phyloP scores from a whole-genome alignment of 305 asterid genomes.

The Solanum hybrid region DNA sequence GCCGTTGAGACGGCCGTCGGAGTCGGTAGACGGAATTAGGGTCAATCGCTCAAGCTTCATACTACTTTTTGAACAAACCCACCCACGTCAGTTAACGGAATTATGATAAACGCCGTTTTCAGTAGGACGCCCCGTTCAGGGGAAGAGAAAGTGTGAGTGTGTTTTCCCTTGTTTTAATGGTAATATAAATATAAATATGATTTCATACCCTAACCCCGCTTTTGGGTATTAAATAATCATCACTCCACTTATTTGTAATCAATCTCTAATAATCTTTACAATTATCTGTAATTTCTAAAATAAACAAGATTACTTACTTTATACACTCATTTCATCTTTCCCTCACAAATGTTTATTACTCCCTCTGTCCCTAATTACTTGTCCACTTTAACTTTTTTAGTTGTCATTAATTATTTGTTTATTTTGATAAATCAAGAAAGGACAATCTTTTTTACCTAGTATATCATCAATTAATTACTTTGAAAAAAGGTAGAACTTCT shows the following conservation, averaged over 20 bases:
- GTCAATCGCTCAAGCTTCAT: constrained; percentile 58
- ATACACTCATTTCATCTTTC: background rate
- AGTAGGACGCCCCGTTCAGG: constrained; percentile 19
- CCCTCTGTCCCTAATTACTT: background rate
- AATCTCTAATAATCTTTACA: background rate
- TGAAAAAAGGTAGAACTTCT: too few species aligned
- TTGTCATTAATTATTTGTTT: too few species aligned
- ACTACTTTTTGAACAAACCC: constrained; percentile 16
- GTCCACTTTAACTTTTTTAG: too few species aligned
- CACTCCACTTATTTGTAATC: background rate
- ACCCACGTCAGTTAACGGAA: constrained; percentile 21
- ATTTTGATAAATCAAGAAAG: too few species aligned
- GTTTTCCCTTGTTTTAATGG: background rate
- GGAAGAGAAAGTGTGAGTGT: background rate
- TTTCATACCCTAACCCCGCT: background rate
- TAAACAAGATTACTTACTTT: background rate
- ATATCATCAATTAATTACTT: too few species aligned
- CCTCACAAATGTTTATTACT: background rate
- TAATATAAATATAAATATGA: background rate
- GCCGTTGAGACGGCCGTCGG: constrained; percentile 41
- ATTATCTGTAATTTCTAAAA: background rate
- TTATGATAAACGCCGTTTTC: constrained; percentile 30
- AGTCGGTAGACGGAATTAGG: constrained; percentile 35
- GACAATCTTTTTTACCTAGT: too few species aligned
- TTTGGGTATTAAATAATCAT: background rate